These are phyloP conservation scores for Pascua sp. DNA, from an alignment of 1,284 basidiomycete genomes.

Conservation along the genomic window DNA sequence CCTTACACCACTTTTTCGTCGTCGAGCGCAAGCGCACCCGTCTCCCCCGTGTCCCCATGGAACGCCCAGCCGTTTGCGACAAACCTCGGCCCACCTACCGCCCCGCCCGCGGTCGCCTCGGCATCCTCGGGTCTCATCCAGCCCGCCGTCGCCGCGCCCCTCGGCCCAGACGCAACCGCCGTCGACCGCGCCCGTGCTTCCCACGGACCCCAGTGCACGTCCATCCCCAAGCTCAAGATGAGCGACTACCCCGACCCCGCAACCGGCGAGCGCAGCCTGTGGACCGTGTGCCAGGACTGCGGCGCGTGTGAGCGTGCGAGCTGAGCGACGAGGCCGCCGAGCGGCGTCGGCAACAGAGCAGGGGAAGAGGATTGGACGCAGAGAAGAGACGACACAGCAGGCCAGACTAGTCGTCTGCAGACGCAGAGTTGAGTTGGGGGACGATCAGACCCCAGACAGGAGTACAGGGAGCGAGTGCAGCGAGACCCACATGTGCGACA, in stretches of 20 bases:
- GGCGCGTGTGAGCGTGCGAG: constrained; percentile 35
- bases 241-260: constrained; percentile 44
- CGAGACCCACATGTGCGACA: too few species aligned
- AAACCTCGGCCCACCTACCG: too few species aligned
- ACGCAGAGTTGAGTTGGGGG: too few species aligned
- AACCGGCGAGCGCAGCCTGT: constrained; percentile 43
- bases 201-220: constrained; percentile 45
- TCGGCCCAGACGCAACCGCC: constrained; percentile 25
- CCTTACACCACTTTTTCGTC: too few species aligned
- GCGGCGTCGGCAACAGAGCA: too few species aligned
- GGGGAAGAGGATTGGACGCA: too few species aligned
- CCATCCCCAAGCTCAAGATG: constrained; percentile 44
- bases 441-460: background rate
- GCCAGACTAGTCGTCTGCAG: too few species aligned
- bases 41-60: constrained; percentile 10
- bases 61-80: constrained; percentile 43
- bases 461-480: background rate
- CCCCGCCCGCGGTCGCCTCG: constrained; percentile 17
- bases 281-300: constrained; percentile 46
- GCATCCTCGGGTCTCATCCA: constrained; percentile 35
- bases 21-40: constrained; percentile 20
- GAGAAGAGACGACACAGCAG: too few species aligned
- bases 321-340: background rate
- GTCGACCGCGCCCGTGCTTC: constrained; percentile 37
- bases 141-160: constrained; percentile 25